Evolutionary conservation across 805 yeast species (phyloP).

Genomic region (Lachancea kluyveri): DNA sequence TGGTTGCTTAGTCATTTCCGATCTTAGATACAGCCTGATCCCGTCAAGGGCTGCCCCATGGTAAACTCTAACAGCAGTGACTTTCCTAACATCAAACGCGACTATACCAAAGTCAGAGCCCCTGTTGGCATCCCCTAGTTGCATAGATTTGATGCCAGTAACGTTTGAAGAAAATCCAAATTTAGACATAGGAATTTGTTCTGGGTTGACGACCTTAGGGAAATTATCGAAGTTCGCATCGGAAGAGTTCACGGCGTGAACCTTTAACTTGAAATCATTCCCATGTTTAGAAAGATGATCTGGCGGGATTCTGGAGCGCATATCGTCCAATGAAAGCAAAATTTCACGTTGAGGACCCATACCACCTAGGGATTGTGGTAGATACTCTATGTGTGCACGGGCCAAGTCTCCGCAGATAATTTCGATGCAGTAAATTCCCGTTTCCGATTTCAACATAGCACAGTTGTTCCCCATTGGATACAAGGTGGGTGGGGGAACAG

Average conservation of each 20-base stretch:
- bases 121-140: conserved; percentile 22
- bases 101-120: conserved; percentile 27
- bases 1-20: conserved; percentile 13
- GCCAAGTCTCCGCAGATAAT: conserved; percentile 49
- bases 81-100: conserved; percentile 23
- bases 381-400: conserved; percentile 52
- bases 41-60: conserved; percentile 84
- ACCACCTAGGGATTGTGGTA: conserved; percentile 53
- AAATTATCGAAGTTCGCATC: conserved; percentile 48
- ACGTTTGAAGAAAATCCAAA: conserved; percentile 21
- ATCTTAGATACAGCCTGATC: conserved; percentile 43
- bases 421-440: conserved; percentile 76
- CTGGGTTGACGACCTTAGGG: conserved; percentile 16
- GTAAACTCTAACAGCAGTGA: conserved; percentile 55
- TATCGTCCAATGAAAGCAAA: conserved; percentile 40
- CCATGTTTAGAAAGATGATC: conserved; percentile 25
- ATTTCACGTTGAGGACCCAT: conserved; percentile 52
- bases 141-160: conserved; percentile 25
- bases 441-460: conserved; percentile 42
- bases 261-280: conserved; percentile 37
- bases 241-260: conserved; percentile 57
- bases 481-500: conserved; percentile 34
- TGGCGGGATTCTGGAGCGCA: conserved; percentile 33
- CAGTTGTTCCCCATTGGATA: conserved; percentile 41
- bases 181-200: conserved; percentile 20